phyloP scores from a whole-genome alignment of 1,139 yeast species.

The Taphrina betulina region DNA sequence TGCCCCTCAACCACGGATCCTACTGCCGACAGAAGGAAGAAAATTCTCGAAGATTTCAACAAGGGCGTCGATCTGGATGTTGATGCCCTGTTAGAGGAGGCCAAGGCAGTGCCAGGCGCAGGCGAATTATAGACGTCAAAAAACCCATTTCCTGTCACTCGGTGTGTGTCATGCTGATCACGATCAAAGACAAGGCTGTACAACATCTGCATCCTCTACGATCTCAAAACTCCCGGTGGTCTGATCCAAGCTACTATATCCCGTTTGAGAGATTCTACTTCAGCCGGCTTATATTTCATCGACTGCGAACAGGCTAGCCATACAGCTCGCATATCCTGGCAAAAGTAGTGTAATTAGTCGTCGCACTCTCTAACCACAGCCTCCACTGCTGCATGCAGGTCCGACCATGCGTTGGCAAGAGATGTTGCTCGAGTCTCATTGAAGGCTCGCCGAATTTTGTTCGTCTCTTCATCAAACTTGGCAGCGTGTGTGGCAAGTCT shows the following conservation, averaged over 20 bases:
- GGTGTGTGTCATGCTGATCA: too few relatives aligned
- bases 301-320: too few relatives aligned
- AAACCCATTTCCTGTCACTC: too few relatives aligned
- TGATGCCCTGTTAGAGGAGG: slow-evolving; percentile 29
- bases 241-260: too few relatives aligned
- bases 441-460: neutral
- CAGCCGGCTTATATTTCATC: too few relatives aligned
- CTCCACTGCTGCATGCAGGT: neutral
- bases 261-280: too few relatives aligned
- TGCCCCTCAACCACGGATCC: slow-evolving; percentile 39
- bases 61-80: slow-evolving; percentile 21
- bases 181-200: too few relatives aligned
- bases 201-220: too few relatives aligned
- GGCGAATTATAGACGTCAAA: slow-evolving; percentile 3
- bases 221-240: too few relatives aligned
- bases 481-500: neutral
- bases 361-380: too few relatives aligned
- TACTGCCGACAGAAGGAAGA: slow-evolving; percentile 1
- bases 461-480: neutral
- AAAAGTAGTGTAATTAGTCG: too few relatives aligned
- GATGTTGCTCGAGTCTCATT: neutral
- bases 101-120: slow-evolving; percentile 28
- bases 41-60: slow-evolving; percentile 21
- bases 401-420: neutral
- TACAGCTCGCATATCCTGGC: too few relatives aligned